These are phyloP conservation scores for Citrus australasica DNA, from an alignment of 345 rosid species.

Conservation along the genomic window DNA sequence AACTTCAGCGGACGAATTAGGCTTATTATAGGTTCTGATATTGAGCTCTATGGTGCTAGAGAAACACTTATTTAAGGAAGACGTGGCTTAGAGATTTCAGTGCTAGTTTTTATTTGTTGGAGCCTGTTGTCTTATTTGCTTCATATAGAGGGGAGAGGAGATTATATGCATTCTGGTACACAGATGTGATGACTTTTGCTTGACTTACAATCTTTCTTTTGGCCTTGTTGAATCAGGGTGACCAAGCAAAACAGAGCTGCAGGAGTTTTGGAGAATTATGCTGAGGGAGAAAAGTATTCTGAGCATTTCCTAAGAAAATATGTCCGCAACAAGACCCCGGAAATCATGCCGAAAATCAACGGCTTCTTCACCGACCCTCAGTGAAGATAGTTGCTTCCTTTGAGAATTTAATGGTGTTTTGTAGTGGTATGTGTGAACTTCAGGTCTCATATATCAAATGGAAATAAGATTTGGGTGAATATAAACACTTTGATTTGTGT, in stretches of 20 bases:
- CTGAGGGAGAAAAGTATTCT: conserved; percentile 81
- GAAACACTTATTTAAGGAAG: neutral
- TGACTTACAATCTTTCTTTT: neutral
- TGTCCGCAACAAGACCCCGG: conserved; percentile 68
- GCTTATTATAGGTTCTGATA: no score
- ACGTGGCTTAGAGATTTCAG: neutral
- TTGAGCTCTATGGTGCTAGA: neutral
- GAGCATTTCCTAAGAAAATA: conserved; percentile 70
- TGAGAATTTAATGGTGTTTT: neutral
- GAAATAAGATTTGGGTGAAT: conserved; percentile 1
- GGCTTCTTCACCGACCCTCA: conserved; percentile 82
- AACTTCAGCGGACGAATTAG: neutral
- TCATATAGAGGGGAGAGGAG: neutral
- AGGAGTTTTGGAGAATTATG: conserved; percentile 79
- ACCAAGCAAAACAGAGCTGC: conserved; percentile 84
- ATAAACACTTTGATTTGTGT: neutral
- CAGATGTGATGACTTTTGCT: neutral
- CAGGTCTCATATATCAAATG: neutral
- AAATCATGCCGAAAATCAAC: conserved; percentile 91
- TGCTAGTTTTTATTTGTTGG: neutral
- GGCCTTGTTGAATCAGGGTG: conserved; percentile 46
- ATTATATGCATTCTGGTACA: neutral
- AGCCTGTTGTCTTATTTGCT: neutral
- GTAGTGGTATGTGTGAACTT: neutral
- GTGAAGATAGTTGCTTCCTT: conserved; percentile 20